These are phyloP conservation scores for Camellia lanceoleosa DNA, from an alignment of 148 eudicot genomes.

Conservation along the genomic window DNA sequence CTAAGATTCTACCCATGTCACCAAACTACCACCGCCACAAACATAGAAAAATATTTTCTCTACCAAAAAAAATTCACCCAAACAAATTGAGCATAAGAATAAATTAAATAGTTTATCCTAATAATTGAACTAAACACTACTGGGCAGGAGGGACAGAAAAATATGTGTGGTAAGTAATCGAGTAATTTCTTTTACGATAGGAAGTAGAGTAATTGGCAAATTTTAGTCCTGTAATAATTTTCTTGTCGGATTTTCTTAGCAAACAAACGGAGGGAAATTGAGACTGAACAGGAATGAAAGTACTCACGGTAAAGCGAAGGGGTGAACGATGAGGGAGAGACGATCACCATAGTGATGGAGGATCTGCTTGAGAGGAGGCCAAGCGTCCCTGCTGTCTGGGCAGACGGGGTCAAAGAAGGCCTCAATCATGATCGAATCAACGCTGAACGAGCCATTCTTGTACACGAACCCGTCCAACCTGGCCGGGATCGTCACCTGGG, in stretches of 20 bases:
- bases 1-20: too few relatives aligned
- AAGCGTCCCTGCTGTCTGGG: constrained; percentile 80
- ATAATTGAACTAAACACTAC: too few relatives aligned
- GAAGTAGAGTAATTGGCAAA: too few relatives aligned
- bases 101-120: too few relatives aligned
- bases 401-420: constrained; percentile 94
- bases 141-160: too few relatives aligned
- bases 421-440: constrained; percentile 52
- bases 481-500: constrained; percentile 29
- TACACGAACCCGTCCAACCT: constrained; percentile 74
- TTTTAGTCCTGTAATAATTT: too few relatives aligned
- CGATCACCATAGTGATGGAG: constrained; percentile 45
- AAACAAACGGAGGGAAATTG: background rate
- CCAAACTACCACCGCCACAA: too few relatives aligned
- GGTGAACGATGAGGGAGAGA: constrained; percentile 57
- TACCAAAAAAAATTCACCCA: too few relatives aligned
- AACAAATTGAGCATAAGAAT: background rate
- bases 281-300: background rate
- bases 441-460: constrained; percentile 28
- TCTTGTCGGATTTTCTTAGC: background rate
- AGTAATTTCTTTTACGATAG: too few relatives aligned
- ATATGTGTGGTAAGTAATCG: too few relatives aligned
- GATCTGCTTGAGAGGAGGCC: constrained; percentile 77
- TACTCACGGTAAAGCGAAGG: constrained; percentile 75
- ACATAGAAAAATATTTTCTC: too few relatives aligned